phyloP scores from a whole-genome alignment of 2,329 filamentous ascomycete genomes.

The Didymella sp. region DNA sequence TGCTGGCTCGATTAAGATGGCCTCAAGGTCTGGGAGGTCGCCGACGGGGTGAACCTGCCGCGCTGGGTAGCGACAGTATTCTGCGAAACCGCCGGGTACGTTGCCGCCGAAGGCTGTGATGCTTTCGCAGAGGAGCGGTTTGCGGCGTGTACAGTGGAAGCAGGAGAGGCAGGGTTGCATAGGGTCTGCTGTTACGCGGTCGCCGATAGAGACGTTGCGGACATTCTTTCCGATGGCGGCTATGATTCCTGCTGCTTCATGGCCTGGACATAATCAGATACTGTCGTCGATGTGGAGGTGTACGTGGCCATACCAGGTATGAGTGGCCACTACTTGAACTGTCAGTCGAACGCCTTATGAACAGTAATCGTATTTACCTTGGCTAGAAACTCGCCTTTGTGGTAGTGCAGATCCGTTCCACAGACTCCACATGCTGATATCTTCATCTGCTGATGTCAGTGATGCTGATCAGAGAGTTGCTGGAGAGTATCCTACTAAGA shows the following conservation, averaged over 20 bases:
- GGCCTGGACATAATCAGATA: constrained; percentile 52
- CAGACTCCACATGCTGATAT: constrained; percentile 36
- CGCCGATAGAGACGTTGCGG: constrained; percentile 66
- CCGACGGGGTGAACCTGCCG: constrained; percentile 69
- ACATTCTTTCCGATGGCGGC: constrained; percentile 66
- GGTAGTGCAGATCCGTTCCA: constrained; percentile 36
- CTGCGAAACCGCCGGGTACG: constrained; percentile 74
- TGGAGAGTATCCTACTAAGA: constrained; percentile 22
- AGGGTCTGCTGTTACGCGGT: constrained; percentile 68
- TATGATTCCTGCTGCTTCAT: constrained; percentile 72
- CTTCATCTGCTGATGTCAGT: constrained; percentile 26
- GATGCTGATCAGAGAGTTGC: background rate
- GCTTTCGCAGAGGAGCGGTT: constrained; percentile 72
- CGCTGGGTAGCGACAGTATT: constrained; percentile 67
- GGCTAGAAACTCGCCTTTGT: constrained; percentile 37
- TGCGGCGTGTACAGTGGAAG: constrained; percentile 74
- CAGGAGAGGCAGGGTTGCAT: constrained; percentile 73
- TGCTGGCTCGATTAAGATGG: constrained; percentile 72
- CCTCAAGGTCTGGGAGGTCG: constrained; percentile 71
- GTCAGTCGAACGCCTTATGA: background rate
- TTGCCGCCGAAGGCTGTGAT: constrained; percentile 72
- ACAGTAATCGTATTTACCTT: constrained; percentile 10
- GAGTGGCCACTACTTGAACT: constrained; percentile 26
- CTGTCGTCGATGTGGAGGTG: background rate
- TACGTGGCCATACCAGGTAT: constrained; percentile 25